Evolutionary conservation across 2,329 filamentous ascomycete species (phyloP), one percentile per base, ranked within the genome.

Genomic region (Ascochyta koolunga): DNA sequence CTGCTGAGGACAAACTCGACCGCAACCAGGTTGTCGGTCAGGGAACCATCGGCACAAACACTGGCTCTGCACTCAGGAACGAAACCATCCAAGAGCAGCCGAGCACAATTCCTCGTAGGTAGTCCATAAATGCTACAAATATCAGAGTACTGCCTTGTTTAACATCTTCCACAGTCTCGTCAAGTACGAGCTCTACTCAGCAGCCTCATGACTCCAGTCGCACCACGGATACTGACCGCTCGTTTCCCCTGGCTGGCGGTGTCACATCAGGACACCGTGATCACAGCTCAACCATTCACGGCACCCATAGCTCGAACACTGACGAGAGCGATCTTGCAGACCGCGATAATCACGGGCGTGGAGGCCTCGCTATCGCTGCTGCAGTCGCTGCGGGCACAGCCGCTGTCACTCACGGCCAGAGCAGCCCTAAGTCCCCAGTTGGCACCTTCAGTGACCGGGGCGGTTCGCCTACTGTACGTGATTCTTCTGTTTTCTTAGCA

Each of bases 181-280:
- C 52, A 22, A 32, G 36, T 18, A 41, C 29, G 32, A 51, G 21
- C 49, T 32, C 22, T 39, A 62, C 36, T n/a, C 50, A 47, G 5
- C 50, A 47, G 32, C 42, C 43, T 15, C 13, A 37, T 27, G 43
- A 38, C 18, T 42, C 50, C 15, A 62, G 59, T 22, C 59, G 66
- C 11, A 57, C 42, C 16, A 54, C 59, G 7, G 64, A 62, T 22
- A 68, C 66, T 22, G 64, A 67, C 37, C 69, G 73, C 35, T 64
- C 66, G 1, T 76, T 76, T 54, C 73, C 73, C n/a, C 63, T 76
- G 5, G 59, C 70, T 31, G 72, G 72, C 22, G 71, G 71, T 22
- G 61, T 73, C 6, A 52, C 63, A 5, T 59, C 61, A 53, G 35
- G 22, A 40, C 18, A 50, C 24, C 35, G 39, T 31, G 19, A 46